Evolutionary conservation across 495 filamentous ascomycete genomes (phyloP).

Genomic region (Platismatia glauca): DNA sequence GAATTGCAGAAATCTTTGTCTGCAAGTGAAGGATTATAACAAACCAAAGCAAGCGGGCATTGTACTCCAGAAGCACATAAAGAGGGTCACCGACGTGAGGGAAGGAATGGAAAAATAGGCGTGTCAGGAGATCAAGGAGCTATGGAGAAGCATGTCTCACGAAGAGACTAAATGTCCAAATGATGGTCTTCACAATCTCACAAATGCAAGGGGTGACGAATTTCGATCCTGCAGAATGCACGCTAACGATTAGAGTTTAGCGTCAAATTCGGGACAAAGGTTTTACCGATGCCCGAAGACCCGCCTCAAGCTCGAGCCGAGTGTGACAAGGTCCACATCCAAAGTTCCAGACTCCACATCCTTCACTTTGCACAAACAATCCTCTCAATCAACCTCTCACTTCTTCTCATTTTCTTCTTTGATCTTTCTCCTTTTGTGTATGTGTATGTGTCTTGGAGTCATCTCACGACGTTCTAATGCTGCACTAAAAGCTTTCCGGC

Average conservation of each 20-base stretch:
- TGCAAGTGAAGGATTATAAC: background rate
- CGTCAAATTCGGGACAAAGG: background rate
- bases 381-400: background rate
- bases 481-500: background rate
- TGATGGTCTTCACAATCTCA: background rate
- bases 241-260: background rate
- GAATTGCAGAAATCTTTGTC: background rate
- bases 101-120: background rate
- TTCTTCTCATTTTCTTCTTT: background rate
- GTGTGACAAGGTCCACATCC: background rate
- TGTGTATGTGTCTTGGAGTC: background rate
- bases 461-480: background rate
- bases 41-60: background rate
- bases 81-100: too few relatives aligned
- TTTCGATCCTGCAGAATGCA: background rate
- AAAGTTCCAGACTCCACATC: background rate
- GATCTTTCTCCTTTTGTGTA: background rate
- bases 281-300: background rate
- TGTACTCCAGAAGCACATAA: background rate
- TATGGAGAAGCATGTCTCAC: background rate
- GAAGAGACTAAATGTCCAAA: background rate
- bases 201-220: slow-evolving; percentile 1
- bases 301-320: background rate
- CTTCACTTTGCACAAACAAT: slow-evolving; percentile 3
- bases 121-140: background rate